Percentiles rank a stretch among this genome's conserved stretches.
Conservation (phyloP, 2,329 filamentous ascomycete species). For the Aspergillus hiratsukae region DNA sequence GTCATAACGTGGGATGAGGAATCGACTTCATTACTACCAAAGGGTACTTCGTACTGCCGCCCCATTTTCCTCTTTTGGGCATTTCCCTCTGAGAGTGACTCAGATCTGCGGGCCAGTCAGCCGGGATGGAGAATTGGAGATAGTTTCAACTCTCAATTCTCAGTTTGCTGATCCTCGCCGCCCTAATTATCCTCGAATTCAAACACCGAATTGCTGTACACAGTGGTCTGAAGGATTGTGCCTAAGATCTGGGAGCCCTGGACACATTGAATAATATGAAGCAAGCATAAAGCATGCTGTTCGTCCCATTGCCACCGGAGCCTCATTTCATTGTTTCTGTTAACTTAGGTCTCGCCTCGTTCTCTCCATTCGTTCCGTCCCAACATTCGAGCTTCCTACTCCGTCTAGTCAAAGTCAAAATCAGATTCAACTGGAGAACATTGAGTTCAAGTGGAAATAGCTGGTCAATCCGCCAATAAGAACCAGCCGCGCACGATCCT, state of each 20-base stretch:
- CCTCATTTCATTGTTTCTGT: neutral
- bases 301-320: neutral
- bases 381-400: no score
- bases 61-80: slow-evolving; percentile 3
- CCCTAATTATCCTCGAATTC: neutral
- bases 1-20: slow-evolving; percentile 13
- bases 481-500: neutral
- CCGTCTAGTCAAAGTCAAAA: neutral
- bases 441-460: neutral
- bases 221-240: neutral
- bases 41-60: neutral
- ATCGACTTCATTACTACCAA: neutral
- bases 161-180: neutral
- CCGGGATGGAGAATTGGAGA: neutral
- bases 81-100: slow-evolving; percentile 2
- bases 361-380: neutral
- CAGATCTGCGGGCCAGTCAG: neutral
- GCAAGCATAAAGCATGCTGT: neutral
- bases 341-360: neutral
- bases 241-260: neutral
- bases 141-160: neutral
- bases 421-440: neutral
- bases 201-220: neutral
- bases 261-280: neutral
- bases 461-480: neutral